Evolutionary conservation across 2,329 filamentous ascomycete species (phyloP), one percentile per base, ranked within the genome.

Genomic region (Penicillium sp.): DNA sequence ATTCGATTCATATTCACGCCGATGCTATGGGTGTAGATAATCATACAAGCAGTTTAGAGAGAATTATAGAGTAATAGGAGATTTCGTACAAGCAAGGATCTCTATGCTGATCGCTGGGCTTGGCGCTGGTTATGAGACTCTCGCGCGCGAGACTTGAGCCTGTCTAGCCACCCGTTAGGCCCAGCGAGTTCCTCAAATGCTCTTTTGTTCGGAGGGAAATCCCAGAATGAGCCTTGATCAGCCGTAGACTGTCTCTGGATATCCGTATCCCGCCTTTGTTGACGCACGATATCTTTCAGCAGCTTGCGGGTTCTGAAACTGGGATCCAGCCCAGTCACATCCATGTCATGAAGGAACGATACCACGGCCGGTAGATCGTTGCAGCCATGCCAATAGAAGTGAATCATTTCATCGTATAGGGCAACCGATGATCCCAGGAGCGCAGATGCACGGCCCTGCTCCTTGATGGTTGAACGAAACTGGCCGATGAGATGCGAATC

Each of bases 321-420:
- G 7, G 76, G 72, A 42, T 76, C 73, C 51, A 80, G 67, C 4
- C 79, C 80, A 5, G 70, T 73, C n/a, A 74, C 67, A 52, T 80
- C 73, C 80, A 82, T 82, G 51, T 82, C 79, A 26, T 68, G 67
- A 10, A 81, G 67, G 10, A 81, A 69, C 1, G 71, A 67, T 3
- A 78, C 68, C 33, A 82, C 74, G 16, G 71, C 74, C 6, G 74
- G 71, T 1, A 82, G 66, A 48, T 81, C 76, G 6, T 74, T 75
- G 54, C 76, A 77, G 5, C 75, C 74, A 42, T 70, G 68, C 80
- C 80, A 82, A 59, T 76, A 71, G 60, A 79, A 76, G 42, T 72
- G 70, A 33, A 82, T 73, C 61, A 81, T 66, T 45, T 80, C 78
- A 62, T 81, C 80, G 68, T 78, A 81, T 25, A 82, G 73, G 1